Conservation (phyloP, 2,329 filamentous ascomycete species). For the Trichoderma afroharzianum region DNA sequence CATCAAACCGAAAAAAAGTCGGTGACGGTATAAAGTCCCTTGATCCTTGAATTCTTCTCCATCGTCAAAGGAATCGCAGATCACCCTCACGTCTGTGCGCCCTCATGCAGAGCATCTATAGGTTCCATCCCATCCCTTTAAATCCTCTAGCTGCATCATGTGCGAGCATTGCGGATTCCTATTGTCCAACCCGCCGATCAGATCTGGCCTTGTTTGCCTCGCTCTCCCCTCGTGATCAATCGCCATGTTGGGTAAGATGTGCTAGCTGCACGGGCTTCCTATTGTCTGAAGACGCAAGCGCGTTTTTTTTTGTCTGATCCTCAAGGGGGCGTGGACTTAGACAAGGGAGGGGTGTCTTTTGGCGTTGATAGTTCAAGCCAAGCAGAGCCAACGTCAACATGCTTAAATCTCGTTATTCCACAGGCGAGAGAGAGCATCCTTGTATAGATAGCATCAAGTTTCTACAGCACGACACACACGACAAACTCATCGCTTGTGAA, state of each 20-base stretch:
- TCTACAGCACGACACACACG: not conserved
- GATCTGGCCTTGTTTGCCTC: slow-evolving; percentile 3
- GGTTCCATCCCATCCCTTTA: not conserved
- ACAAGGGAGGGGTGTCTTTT: not conserved
- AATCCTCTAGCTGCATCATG: not conserved
- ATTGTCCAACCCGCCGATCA: slow-evolving; percentile 5
- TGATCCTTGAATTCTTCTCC: not conserved
- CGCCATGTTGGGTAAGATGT: slow-evolving; percentile 6
- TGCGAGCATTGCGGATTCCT: not conserved
- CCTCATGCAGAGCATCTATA: not conserved
- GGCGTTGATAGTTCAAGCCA: not conserved
- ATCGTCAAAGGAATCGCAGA: not conserved
- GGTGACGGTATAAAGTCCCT: not conserved
- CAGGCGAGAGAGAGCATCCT: not conserved
- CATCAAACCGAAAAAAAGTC: not conserved
- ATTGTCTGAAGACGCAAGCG: not conserved
- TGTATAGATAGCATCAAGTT: not conserved
- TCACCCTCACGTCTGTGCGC: not conserved
- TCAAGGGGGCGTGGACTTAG: not conserved
- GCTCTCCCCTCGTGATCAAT: slow-evolving; percentile 6
- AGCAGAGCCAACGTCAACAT: not conserved
- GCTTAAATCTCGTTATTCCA: not conserved
- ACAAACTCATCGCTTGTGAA: not conserved
- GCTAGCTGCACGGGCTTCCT: slow-evolving; percentile 9
- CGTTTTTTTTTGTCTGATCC: not conserved